These are phyloP conservation scores for Macroventuria anomochaeta DNA, from an alignment of 2,329 filamentous ascomycete species.

Conservation along the genomic window DNA sequence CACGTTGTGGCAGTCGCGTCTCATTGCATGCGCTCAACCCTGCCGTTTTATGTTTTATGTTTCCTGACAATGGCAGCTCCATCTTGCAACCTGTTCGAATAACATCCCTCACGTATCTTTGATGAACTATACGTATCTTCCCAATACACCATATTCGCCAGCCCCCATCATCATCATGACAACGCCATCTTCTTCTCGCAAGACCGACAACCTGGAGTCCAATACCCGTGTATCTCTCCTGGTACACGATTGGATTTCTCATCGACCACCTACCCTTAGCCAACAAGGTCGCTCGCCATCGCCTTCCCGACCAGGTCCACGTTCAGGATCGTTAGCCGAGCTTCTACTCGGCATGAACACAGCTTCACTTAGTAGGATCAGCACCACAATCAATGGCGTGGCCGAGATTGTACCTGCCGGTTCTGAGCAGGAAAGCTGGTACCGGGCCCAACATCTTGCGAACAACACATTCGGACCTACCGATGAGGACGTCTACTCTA, in stretches of 20 bases:
- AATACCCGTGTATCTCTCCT: constrained; percentile 91
- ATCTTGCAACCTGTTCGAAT: constrained; percentile 87
- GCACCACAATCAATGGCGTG: constrained; percentile 89
- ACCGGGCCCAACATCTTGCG: constrained; percentile 80
- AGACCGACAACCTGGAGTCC: constrained; percentile 78
- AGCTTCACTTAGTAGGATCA: constrained; percentile 84
- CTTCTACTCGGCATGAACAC: constrained; percentile 92
- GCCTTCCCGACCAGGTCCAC: constrained; percentile 58
- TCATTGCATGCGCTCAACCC: no score
- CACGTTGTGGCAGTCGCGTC: no score
- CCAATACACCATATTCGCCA: constrained; percentile 70
- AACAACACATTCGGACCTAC: constrained; percentile 81
- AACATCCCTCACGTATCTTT: constrained; percentile 90
- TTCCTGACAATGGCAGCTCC: constrained; percentile 69
- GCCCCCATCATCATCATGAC: constrained; percentile 83
- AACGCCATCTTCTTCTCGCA: constrained; percentile 78
- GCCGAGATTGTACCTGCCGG: constrained; percentile 75
- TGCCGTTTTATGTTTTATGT: no score
- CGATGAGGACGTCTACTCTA: constrained; percentile 37
- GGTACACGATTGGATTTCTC: constrained; percentile 98
- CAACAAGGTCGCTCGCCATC: constrained; percentile 62
- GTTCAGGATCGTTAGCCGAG: constrained; percentile 76
- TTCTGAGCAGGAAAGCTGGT: constrained; percentile 84
- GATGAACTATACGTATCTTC: constrained; percentile 99
- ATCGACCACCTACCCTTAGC: constrained; percentile 78